phyloP scores from a whole-genome alignment of 73 alveolate genomes.

The Urostyla sp. region DNA sequence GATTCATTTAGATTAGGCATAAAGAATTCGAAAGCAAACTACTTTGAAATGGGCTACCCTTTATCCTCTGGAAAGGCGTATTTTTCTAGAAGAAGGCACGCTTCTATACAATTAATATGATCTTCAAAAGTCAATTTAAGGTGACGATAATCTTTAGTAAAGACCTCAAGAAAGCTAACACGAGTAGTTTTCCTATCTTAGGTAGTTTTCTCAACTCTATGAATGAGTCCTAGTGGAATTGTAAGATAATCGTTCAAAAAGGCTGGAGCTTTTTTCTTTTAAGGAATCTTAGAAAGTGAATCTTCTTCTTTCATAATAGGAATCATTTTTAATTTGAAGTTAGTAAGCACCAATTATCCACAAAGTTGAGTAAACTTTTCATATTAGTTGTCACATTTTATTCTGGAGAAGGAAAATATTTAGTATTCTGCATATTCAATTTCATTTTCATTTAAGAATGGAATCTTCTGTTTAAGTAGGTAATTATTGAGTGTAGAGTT shows the following conservation, averaged over 20 bases:
- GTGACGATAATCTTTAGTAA: slow-evolving; percentile 31
- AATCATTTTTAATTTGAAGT: background rate
- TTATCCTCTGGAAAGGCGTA: slow-evolving; percentile 17
- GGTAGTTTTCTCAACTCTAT: slow-evolving; percentile 34
- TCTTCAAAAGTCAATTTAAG: slow-evolving; percentile 16
- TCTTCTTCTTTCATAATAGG: background rate
- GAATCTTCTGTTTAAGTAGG: background rate
- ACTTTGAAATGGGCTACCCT: background rate
- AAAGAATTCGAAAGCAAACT: slow-evolving; percentile 10
- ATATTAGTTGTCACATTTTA: slow-evolving; percentile 20
- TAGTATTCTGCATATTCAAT: slow-evolving; percentile 18
- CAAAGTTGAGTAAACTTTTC: slow-evolving; percentile 13
- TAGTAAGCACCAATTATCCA: slow-evolving; percentile 29
- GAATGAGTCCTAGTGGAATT: slow-evolving; percentile 7
- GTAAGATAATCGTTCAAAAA: slow-evolving; percentile 6
- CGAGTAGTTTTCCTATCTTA: slow-evolving; percentile 31
- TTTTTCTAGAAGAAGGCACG: background rate
- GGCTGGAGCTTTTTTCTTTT: slow-evolving; percentile 13
- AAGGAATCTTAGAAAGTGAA: too few species aligned
- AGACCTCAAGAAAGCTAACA: slow-evolving; percentile 12
- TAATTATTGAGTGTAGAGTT: slow-evolving; percentile 9
- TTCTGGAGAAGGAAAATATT: background rate
- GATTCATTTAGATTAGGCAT: slow-evolving; percentile 22
- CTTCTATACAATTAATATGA: background rate
- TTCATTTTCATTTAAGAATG: slow-evolving; percentile 6